A percentile compares a stretch with the other conserved stretches of the same genome.
Conservation (phyloP, 2,329 filamentous ascomycete genomes). For the Aspergillus alliaceus region DNA sequence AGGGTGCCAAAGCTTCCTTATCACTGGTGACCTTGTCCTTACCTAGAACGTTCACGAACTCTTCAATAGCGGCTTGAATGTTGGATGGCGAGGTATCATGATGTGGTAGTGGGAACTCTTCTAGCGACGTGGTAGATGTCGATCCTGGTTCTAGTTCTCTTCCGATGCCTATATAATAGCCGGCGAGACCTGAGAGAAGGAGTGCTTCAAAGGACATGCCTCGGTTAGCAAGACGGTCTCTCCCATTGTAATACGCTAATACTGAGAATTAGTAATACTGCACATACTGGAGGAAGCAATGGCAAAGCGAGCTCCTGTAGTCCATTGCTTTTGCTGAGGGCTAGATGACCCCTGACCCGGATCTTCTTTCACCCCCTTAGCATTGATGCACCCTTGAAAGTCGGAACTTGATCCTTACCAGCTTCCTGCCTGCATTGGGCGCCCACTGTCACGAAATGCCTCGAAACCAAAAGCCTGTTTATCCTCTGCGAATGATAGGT, state of each 20-base stretch:
- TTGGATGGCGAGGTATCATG: background rate
- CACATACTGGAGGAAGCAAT: background rate
- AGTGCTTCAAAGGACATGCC: background rate
- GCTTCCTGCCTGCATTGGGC: background rate
- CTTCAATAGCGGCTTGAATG: slow-evolving; percentile 22
- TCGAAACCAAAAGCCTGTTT: background rate
- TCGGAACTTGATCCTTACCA: background rate
- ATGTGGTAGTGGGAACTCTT: background rate
- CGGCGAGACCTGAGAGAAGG: background rate
- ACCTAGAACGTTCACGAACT: slow-evolving; percentile 62
- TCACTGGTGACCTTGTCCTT: slow-evolving; percentile 62
- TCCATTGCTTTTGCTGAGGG: background rate
- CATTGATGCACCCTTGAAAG: background rate
- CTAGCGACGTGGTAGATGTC: background rate
- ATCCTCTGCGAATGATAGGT: background rate
- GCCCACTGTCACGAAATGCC: background rate
- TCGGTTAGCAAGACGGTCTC: background rate
- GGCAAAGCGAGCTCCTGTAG: background rate
- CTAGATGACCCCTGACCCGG: background rate
- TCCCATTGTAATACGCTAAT: background rate
- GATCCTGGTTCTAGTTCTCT: background rate
- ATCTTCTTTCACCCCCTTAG: background rate
- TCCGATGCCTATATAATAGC: background rate
- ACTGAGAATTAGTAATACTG: background rate
- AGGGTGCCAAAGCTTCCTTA: slow-evolving; percentile 54